phyloP scores from a whole-genome alignment of 2,329 filamentous ascomycete species.

The Zasmidium cellare region DNA sequence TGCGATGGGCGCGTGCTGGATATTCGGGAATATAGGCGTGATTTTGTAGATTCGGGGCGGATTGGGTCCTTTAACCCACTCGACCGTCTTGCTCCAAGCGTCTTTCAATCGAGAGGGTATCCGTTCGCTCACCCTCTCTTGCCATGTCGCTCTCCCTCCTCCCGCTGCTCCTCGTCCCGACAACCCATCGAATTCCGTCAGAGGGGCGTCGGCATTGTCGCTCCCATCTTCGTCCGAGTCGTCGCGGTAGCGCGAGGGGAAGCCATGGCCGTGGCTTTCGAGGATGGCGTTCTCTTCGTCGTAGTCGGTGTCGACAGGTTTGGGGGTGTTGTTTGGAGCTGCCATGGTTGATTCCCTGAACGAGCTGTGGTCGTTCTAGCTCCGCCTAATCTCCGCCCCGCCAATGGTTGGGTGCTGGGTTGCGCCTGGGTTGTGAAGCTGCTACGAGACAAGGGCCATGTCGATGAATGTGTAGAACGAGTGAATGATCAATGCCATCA shows the following conservation, averaged over 20 bases:
- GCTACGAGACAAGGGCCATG: not conserved
- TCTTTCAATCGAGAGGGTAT: constrained; percentile 29
- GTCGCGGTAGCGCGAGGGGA: not conserved
- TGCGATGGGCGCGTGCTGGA: constrained; percentile 67
- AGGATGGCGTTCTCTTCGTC: not conserved
- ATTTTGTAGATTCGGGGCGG: constrained; percentile 52
- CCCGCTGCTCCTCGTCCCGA: constrained; percentile 12
- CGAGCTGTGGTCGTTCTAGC: not conserved
- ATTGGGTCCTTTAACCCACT: constrained; percentile 51
- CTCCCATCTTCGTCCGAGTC: constrained; percentile 32
- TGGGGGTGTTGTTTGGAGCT: not conserved
- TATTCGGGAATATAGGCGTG: constrained; percentile 57
- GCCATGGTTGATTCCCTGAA: constrained; percentile 1
- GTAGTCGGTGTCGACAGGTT: not conserved
- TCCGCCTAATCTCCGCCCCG: not conserved
- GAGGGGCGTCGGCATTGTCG: constrained; percentile 27
- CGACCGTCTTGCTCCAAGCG: constrained; percentile 40
- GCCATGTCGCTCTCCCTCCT: constrained; percentile 20
- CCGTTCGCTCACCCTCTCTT: constrained; percentile 22
- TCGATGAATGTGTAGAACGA: not conserved
- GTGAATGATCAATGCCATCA: not conserved
- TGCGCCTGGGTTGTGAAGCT: not conserved
- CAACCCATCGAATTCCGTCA: constrained; percentile 30
- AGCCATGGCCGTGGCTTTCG: not conserved
- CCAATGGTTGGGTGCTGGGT: not conserved